These are phyloP conservation scores for Raphanus raphanistrum DNA, from an alignment of 345 rosid species.

Conservation along the genomic window DNA sequence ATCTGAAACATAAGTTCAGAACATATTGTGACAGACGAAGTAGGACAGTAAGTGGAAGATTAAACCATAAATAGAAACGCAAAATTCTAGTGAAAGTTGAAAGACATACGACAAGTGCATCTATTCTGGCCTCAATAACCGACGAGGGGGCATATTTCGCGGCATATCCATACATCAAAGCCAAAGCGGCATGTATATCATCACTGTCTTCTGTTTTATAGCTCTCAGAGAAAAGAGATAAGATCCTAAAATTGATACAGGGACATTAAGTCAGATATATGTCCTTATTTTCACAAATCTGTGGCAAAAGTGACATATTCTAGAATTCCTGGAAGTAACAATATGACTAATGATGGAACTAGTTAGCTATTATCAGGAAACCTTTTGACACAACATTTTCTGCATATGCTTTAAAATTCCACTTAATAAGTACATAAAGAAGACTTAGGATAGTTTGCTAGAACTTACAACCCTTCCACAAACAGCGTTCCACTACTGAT, in stretches of 20 bases:
- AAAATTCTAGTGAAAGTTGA: constrained; percentile 5
- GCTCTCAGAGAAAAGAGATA: constrained; percentile 77
- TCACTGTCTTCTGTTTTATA: constrained; percentile 82
- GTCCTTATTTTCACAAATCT: constrained; percentile 1
- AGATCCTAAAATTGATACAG: constrained; percentile 56
- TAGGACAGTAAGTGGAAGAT: background rate
- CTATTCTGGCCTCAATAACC: constrained; percentile 96
- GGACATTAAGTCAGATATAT: constrained; percentile 30
- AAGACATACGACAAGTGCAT: constrained; percentile 87
- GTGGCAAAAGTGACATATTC: constrained; percentile 7
- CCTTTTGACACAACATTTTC: constrained; percentile 1
- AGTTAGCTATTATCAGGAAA: constrained; percentile 19
- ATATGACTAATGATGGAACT: constrained; percentile 11
- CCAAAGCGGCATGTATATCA: constrained; percentile 98
- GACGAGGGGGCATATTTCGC: constrained; percentile 97
- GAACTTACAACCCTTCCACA: constrained; percentile 4
- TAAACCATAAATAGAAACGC: constrained; percentile 3
- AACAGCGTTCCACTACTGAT: constrained; percentile 14
- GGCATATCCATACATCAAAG: constrained; percentile 99
- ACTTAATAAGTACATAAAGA: background rate
- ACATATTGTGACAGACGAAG: background rate
- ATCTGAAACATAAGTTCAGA: constrained; percentile 3
- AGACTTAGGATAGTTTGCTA: constrained; percentile 9
- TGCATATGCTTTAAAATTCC: background rate
- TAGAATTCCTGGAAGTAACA: constrained; percentile 8